Evolutionary conservation across 768 basidiomycete species (phyloP).

Genomic region (Lactarius vividus): DNA sequence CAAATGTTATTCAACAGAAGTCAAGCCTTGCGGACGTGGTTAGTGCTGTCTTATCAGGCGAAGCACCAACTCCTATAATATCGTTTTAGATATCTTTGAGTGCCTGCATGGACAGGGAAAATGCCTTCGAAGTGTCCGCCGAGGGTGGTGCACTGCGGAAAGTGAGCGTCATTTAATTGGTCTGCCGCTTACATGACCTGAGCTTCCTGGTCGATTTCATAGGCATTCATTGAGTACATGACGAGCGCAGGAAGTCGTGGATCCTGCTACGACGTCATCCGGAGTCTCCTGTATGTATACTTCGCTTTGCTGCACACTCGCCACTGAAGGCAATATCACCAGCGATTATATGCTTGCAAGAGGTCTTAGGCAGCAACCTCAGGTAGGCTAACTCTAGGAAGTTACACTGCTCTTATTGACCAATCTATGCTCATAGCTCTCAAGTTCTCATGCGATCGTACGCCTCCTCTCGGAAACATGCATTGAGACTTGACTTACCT

Average conservation of each 20-base stretch:
- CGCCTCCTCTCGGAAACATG: neutral
- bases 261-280: neutral
- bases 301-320: too few relatives aligned
- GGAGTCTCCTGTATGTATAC: neutral
- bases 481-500: neutral
- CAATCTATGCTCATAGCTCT: neutral
- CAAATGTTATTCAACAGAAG: neutral
- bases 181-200: neutral
- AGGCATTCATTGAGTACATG: constrained; percentile 16
- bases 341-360: neutral
- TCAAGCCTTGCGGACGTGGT: constrained; percentile 2
- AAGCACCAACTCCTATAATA: neutral
- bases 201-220: neutral
- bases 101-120: neutral
- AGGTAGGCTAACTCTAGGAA: neutral
- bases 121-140: neutral
- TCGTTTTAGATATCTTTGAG: constrained; percentile 4
- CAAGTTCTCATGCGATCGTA: constrained; percentile 6
- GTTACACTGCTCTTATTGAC: neutral
- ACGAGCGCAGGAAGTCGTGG: neutral
- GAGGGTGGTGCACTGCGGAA: neutral
- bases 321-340: neutral
- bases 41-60: neutral
- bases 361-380: neutral
- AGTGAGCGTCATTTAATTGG: neutral